Evolutionary conservation across 768 basidiomycete species (phyloP), one percentile per base, ranked within the genome.

Genomic region (Rhizopogon vinicolor): DNA sequence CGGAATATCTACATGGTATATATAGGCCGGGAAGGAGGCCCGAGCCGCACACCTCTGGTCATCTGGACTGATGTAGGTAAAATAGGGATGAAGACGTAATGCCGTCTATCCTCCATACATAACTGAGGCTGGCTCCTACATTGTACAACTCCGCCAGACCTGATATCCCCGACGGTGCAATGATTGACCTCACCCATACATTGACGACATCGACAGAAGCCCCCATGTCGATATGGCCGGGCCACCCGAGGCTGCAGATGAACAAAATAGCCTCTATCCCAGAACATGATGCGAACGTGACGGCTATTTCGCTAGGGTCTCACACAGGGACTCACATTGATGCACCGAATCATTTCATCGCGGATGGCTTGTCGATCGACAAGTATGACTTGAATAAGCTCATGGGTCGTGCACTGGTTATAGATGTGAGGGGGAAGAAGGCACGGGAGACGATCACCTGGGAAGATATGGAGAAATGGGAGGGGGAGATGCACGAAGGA

Each of bases 241-340:
- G 64, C 22, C 65, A 66, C 37, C 64, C 64, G 9, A 16, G 40
- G 8, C 63, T 62, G 43, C 46, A 62, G 8, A 52, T 62, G 41
- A 44, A 43, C 44, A 57, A 37, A 37, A 8, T 56, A 22, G 41
- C 39, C 2, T 44, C 39, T 12, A 57, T 62, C 40, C 56, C 45
- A 29, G 44, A 57, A 37, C 16, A 49, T 4, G 7, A 18, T 10
- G 55, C 40, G 7, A 62, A 59, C 9, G 57, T 66, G 42, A 61
- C 64, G n/a, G 53, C 70, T 1, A 69, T 91, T 35, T 71, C 78
- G 31, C 58, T 88, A 9, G 82, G 84, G 13, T 82, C 87, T 1
- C 88, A 91, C 64, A 84, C 85, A 3, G 88, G 88, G 42, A 90
- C 88, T 7, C 88, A 91, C 69, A 76, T 89, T 62, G 88, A 91